Percentiles rank a stretch among this genome's conserved stretches.
Conservation (phyloP, 1,284 basidiomycete genomes). For the Sanghuangporus baumii region DNA sequence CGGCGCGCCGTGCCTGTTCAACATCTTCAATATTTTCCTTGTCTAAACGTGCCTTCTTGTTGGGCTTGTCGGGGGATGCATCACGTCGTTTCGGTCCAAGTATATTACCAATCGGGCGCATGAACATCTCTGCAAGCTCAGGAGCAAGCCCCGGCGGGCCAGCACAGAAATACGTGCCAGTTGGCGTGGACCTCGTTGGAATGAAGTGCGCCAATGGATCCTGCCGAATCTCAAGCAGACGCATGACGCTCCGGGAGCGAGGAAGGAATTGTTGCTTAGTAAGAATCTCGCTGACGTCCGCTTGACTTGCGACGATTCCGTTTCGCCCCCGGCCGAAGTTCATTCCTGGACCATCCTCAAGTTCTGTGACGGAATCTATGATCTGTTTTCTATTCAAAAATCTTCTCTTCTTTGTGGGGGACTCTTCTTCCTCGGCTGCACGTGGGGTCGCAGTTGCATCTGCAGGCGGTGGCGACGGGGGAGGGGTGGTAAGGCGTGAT, state of each 20-base stretch:
- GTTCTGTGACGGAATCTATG: constrained; percentile 73
- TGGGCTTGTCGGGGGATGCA: constrained; percentile 47
- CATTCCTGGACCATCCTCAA: constrained; percentile 65
- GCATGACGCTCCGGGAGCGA: constrained; percentile 74
- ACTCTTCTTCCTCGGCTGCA: constrained; percentile 29
- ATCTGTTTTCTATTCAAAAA: constrained; percentile 37
- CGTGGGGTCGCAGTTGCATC: constrained; percentile 42
- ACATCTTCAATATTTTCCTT: constrained; percentile 43
- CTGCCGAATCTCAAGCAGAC: constrained; percentile 76
- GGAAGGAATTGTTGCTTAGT: constrained; percentile 80
- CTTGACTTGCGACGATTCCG: constrained; percentile 66
- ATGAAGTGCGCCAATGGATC: constrained; percentile 85
- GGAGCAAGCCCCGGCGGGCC: constrained; percentile 80
- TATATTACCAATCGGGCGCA: constrained; percentile 60
- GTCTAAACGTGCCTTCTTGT: constrained; percentile 58
- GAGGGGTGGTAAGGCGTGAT: constrained; percentile 67
- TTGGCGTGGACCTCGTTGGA: constrained; percentile 66
- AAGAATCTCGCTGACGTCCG: constrained; percentile 71
- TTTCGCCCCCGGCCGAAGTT: constrained; percentile 55
- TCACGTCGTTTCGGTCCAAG: constrained; percentile 48
- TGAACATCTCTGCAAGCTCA: constrained; percentile 78
- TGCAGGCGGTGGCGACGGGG: constrained; percentile 61
- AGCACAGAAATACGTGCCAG: constrained; percentile 72
- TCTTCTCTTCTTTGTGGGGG: constrained; percentile 45
- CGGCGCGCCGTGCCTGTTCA: constrained; percentile 63